Evolutionary conservation across 768 basidiomycete species (phyloP).

Genomic region (Agrocybe praecox): DNA sequence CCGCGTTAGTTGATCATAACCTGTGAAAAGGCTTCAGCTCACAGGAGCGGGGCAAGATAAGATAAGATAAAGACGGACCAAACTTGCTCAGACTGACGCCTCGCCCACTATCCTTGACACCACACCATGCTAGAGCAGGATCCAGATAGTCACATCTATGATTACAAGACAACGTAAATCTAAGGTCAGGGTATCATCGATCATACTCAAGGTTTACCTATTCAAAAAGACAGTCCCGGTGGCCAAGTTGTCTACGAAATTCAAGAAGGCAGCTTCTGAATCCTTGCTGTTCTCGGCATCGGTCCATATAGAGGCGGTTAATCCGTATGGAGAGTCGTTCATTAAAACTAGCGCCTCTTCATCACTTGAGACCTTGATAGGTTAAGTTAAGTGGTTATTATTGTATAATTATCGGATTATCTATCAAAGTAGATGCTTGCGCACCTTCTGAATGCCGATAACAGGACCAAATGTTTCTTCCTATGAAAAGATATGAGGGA

Average conservation of each 20-base stretch:
- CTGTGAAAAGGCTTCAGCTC: conserved; percentile 35
- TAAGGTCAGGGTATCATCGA: no score
- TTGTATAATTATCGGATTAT: no score
- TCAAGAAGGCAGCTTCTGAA: conserved; percentile 71
- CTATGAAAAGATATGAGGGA: conserved; percentile 31
- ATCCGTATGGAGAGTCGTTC: conserved; percentile 95
- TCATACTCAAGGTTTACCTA: no score
- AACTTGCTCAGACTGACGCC: conserved; percentile 91
- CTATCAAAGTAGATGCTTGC: not conserved
- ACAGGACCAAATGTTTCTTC: conserved; percentile 94
- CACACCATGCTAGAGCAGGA: conserved; percentile 93
- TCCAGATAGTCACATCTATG: conserved; percentile 88
- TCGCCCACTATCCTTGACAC: conserved; percentile 90
- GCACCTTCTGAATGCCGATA: conserved; percentile 89
- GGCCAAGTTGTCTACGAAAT: conserved; percentile 70
- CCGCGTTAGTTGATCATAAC: conserved; percentile 84
- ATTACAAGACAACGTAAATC: no score
- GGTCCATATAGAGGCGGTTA: conserved; percentile 97
- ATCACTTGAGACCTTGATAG: conserved; percentile 70
- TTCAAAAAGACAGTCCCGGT: conserved; percentile 96
- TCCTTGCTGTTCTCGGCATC: conserved; percentile 57
- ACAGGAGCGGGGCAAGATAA: not conserved
- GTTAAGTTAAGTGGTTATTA: not conserved
- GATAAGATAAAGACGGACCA: conserved; percentile 48
- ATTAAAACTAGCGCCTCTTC: conserved; percentile 88